A percentile compares a stretch with the other conserved stretches of the same genome.
phyloP scores from a whole-genome alignment of 139 green algal species.

The Gonium pectorale region DNA sequence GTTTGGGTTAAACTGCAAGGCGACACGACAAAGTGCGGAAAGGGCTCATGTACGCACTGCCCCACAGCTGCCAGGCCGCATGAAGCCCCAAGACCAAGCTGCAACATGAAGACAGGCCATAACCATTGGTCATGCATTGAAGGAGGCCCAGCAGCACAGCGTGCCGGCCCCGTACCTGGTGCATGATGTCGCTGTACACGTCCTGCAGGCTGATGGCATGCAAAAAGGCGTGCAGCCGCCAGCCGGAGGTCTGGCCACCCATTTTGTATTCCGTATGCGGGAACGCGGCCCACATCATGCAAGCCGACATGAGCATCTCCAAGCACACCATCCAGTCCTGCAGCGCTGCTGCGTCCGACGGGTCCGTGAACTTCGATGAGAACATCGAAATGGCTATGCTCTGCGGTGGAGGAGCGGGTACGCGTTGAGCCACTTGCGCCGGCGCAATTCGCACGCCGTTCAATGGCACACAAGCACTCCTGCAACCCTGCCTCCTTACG shows the following conservation, averaged over 20 bases:
- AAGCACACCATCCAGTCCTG: slow-evolving; percentile 96
- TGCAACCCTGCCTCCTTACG: slow-evolving; percentile 9
- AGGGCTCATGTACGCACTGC: no score
- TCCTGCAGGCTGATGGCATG: slow-evolving; percentile 92
- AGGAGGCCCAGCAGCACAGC: neutral
- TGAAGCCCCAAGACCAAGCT: neutral
- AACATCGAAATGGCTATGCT: slow-evolving; percentile 79
- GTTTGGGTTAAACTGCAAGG: slow-evolving; percentile 86
- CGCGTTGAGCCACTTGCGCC: no score
- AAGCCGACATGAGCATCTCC: slow-evolving; percentile 92
- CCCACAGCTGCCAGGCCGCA: no score
- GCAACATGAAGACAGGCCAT: neutral
- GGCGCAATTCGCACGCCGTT: no score
- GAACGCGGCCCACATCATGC: slow-evolving; percentile 92
- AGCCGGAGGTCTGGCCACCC: slow-evolving; percentile 53
- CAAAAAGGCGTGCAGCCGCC: slow-evolving; percentile 64
- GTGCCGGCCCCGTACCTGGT: slow-evolving; percentile 66
- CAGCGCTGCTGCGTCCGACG: slow-evolving; percentile 80
- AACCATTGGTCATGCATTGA: neutral
- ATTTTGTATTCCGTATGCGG: slow-evolving; percentile 86
- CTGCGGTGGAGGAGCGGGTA: slow-evolving; percentile 49
- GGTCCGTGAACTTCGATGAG: slow-evolving; percentile 65
- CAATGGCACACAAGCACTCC: no score
- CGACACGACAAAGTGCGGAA: no score
- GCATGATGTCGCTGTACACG: slow-evolving; percentile 89